phyloP scores from a whole-genome alignment of 1,284 basidiomycete genomes.

The Malassezia furfur region DNA sequence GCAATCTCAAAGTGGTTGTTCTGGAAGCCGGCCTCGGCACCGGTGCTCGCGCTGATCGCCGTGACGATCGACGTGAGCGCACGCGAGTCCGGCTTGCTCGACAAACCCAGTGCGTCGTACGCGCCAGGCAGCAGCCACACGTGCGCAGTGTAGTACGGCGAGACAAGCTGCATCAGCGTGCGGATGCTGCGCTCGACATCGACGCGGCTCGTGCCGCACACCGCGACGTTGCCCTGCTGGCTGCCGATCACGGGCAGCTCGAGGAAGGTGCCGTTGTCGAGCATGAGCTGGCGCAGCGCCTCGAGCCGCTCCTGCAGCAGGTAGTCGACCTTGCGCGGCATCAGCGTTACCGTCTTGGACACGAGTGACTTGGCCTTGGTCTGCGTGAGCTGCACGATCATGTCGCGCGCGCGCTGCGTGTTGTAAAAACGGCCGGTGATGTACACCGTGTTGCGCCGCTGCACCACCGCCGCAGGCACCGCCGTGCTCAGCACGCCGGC shows the following conservation, averaged over 20 bases:
- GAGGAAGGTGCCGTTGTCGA: conserved; percentile 90
- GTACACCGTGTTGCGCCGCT: conserved; percentile 70
- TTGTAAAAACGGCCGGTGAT: conserved; percentile 97
- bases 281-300: conserved; percentile 81
- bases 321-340: conserved; percentile 96
- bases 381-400: conserved; percentile 76
- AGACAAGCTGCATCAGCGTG: conserved; percentile 88
- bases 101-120: conserved; percentile 80
- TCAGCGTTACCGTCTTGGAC: conserved; percentile 81
- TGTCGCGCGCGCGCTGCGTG: conserved; percentile 85
- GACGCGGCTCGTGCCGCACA: conserved; percentile 87
- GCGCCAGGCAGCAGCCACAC: conserved; percentile 90
- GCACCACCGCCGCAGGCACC: conserved; percentile 51
- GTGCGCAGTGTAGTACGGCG: conserved; percentile 88
- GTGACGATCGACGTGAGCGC: conserved; percentile 77
- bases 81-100: conserved; percentile 67
- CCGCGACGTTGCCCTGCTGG: conserved; percentile 79
- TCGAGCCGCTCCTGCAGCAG: conserved; percentile 86
- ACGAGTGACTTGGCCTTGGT: conserved; percentile 81
- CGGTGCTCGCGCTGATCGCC: conserved; percentile 73
- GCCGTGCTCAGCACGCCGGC: conserved; percentile 61
- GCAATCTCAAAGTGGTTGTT: conserved; percentile 95
- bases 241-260: conserved; percentile 84
- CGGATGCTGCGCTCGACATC: conserved; percentile 91
- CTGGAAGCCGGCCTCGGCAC: conserved; percentile 93